Evolutionary conservation across 2,329 filamentous ascomycete genomes (phyloP), one percentile per base, ranked within the genome.

Genomic region (Xenoacremonium recifei): DNA sequence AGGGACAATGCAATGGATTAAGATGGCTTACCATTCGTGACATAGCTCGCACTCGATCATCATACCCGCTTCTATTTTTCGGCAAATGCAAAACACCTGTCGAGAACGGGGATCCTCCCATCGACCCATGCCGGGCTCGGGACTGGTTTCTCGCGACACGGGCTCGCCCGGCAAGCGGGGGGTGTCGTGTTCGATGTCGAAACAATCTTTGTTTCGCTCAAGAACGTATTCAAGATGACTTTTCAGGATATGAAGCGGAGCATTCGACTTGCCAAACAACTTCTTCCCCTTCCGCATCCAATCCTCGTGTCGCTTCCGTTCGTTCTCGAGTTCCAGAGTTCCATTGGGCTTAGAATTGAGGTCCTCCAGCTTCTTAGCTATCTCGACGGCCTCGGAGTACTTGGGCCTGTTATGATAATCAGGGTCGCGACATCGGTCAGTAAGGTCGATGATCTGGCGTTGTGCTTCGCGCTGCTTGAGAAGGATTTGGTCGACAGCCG

Each of bases 221-320:
- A 93, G 76, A 4, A 99, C 93, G 60, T 93, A 88, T 54, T 95
- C 87, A 81, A 99, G 91, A 55, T 99, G 92, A 44, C 85, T 87
- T 59, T 92, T 93, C 20, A 99, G 76, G 50, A 99, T 99, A 64
- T 99, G 93, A 11, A 99, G 73, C 2, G 93, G 93, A 2, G 93
- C 93, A 61, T 99, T 99, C 2, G 93, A 93, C 66, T 99, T 99
- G 39, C 93, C 93, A 60, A 99, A 99, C 0, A 99, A 70, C 64
- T 96, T 96, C 70, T 99, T 99, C 37, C 93, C 93, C 58, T 89
- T 89, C 21, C 93, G 81, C 92, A 99, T 99, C 93, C 93, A 99
- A 64, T 99, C 93, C 62, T 99, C 93, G 53, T 97, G 93, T 6
- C 89, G 83, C 61, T 93, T 95, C 51, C 93, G 87, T 63, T 97